Evolutionary conservation across 1,284 basidiomycete species (phyloP).

Genomic region (Apiotrichum gracile): DNA sequence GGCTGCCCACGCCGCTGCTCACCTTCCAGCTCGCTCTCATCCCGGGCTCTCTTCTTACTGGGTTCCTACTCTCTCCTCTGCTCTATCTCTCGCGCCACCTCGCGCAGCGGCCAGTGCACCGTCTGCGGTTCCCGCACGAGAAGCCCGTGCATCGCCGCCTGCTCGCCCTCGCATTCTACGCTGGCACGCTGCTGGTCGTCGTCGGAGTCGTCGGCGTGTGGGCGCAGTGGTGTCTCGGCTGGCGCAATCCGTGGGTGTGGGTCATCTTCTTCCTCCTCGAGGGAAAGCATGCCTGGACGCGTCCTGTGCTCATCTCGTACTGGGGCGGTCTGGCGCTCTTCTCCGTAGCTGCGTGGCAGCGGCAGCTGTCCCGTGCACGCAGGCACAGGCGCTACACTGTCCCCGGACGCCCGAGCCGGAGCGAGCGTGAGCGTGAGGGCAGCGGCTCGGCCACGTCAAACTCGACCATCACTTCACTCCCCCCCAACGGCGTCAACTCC

Average conservation of each 20-base stretch:
- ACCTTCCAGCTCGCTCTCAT: conserved; percentile 90
- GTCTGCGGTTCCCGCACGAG: conserved; percentile 80
- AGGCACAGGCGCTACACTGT: conserved; percentile 51
- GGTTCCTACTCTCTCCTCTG: conserved; percentile 89
- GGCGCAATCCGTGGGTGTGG: conserved; percentile 87
- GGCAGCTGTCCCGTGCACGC: conserved; percentile 71
- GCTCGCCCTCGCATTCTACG: conserved; percentile 81
- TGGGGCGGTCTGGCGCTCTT: conserved; percentile 75
- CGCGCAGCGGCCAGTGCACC: conserved; percentile 82
- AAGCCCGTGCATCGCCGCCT: conserved; percentile 76
- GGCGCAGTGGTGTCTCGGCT: conserved; percentile 80
- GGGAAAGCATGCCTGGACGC: conserved; percentile 72
- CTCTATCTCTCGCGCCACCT: conserved; percentile 88
- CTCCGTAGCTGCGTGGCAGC: conserved; percentile 88
- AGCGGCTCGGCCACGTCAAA: not conserved
- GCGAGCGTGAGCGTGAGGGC: not conserved
- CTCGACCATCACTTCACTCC: not conserved
- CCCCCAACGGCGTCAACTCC: not conserved
- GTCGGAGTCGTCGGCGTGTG: conserved; percentile 84
- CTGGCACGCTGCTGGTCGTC: conserved; percentile 69
- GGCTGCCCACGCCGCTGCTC: conserved; percentile 85
- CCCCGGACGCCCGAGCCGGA: conserved; percentile 10
- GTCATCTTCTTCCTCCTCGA: conserved; percentile 66
- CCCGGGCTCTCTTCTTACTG: conserved; percentile 82
- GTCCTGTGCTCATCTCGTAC: conserved; percentile 71